These are phyloP conservation scores for Clathrospora elynae DNA, from an alignment of 2,329 filamentous ascomycete species.

Conservation along the genomic window DNA sequence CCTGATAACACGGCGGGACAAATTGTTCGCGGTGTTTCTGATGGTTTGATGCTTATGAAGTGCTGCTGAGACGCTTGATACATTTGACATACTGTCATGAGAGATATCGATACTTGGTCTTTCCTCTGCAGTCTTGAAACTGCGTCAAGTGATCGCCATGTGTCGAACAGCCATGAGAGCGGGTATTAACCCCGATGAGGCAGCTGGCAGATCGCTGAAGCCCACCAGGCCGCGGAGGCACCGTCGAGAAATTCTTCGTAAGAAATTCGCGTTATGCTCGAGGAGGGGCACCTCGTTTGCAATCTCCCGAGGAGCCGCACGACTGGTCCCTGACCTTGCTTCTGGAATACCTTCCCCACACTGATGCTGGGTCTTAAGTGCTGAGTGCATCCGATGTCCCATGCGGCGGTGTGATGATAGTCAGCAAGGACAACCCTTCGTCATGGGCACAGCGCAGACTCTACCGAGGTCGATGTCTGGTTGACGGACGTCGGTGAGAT, in stretches of 20 bases:
- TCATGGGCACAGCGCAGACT: constrained; percentile 26
- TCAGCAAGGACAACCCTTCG: constrained; percentile 29
- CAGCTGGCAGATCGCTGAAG: constrained; percentile 32
- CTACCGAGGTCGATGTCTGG: constrained; percentile 16
- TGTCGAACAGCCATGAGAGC: constrained; percentile 27
- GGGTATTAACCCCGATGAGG: constrained; percentile 33
- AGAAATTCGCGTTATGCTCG: constrained; percentile 42
- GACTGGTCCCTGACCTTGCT: constrained; percentile 41
- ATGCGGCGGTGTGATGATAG: constrained; percentile 32
- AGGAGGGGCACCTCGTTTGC: constrained; percentile 29
- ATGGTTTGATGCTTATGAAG: constrained; percentile 4
- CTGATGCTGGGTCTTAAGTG: constrained; percentile 29
- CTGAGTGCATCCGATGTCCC: constrained; percentile 24
- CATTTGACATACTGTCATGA: constrained; percentile 22
- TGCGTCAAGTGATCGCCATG: constrained; percentile 32
- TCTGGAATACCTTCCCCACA: constrained; percentile 43
- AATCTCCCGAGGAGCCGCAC: constrained; percentile 39
- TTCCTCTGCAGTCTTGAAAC: constrained; percentile 31
- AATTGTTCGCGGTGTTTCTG: constrained; percentile 4
- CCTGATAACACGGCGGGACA: constrained; percentile 22
- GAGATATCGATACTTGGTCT: constrained; percentile 15
- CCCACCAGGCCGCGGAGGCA: constrained; percentile 33
- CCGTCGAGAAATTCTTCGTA: constrained; percentile 29
- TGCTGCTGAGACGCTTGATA: constrained; percentile 19
- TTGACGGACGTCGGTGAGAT: constrained; percentile 19